phyloP scores from a whole-genome alignment of 352 stramenopile species.

The Globisporangium spiculum region DNA sequence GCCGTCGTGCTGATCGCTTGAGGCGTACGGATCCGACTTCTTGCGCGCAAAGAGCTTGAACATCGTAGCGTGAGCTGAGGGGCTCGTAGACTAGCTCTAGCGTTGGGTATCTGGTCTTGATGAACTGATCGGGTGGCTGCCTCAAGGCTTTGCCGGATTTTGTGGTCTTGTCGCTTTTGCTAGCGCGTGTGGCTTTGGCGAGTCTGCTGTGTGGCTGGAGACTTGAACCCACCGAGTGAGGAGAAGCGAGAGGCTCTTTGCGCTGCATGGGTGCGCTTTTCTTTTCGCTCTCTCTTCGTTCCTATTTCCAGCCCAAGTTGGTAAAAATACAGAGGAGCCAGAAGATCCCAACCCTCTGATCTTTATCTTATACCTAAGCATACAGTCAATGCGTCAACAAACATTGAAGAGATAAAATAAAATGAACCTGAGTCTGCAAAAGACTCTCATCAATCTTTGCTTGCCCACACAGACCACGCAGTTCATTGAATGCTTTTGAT shows the following conservation, averaged over 20 bases:
- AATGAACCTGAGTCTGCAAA: no score
- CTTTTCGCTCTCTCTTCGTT: not conserved
- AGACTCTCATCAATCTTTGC: no score
- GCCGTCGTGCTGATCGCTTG: not conserved
- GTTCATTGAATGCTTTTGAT: not conserved
- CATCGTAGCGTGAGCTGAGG: not conserved
- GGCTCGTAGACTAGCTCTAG: not conserved
- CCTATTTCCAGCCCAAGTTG: not conserved
- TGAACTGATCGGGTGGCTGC: not conserved
- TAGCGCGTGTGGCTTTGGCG: no score
- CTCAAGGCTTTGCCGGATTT: not conserved
- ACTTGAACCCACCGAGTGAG: not conserved
- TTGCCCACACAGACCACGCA: not conserved
- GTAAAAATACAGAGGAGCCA: not conserved
- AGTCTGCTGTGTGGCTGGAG: not conserved
- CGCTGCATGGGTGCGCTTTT: not conserved
- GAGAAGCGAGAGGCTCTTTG: not conserved
- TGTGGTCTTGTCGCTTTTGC: not conserved
- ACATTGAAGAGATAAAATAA: no score
- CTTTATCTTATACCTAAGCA: not conserved
- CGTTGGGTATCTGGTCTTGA: not conserved
- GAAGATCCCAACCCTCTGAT: not conserved
- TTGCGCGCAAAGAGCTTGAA: conserved; percentile 11
- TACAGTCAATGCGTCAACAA: no score
- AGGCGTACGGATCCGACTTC: not conserved